Conservation (phyloP, 2,329 filamentous ascomycete genomes). For the Talaromyces sp. region DNA sequence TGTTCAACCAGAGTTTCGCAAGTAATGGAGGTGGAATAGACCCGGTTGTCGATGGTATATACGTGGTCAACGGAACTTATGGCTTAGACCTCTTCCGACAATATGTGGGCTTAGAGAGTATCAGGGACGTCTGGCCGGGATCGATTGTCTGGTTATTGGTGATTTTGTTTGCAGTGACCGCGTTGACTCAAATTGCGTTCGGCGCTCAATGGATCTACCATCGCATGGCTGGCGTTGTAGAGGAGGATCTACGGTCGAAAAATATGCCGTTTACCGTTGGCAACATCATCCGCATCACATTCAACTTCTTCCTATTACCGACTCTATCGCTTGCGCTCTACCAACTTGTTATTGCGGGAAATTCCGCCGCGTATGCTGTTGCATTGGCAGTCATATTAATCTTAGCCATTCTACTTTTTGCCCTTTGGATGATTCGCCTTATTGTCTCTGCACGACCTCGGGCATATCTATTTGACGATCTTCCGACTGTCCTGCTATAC, state of each 20-base stretch:
- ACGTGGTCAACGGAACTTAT: slow-evolving; percentile 71
- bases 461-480: slow-evolving; percentile 86
- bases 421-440: slow-evolving; percentile 73
- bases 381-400: slow-evolving; percentile 73
- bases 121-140: slow-evolving; percentile 84
- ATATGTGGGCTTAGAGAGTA: slow-evolving; percentile 72
- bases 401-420: slow-evolving; percentile 67
- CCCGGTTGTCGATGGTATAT: slow-evolving; percentile 79
- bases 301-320: slow-evolving; percentile 89
- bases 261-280: slow-evolving; percentile 84
- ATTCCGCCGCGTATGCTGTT: slow-evolving; percentile 68
- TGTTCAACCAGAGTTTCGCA: slow-evolving; percentile 91
- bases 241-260: slow-evolving; percentile 86
- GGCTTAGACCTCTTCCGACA: slow-evolving; percentile 78
- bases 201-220: slow-evolving; percentile 72
- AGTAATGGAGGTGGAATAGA: slow-evolving; percentile 63
- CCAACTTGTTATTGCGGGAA: slow-evolving; percentile 73
- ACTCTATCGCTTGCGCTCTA: slow-evolving; percentile 85
- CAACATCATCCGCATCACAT: slow-evolving; percentile 77
- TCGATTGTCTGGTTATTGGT: slow-evolving; percentile 88
- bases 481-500: slow-evolving; percentile 83
- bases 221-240: slow-evolving; percentile 64
- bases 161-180: slow-evolving; percentile 65
- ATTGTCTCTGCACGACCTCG: slow-evolving; percentile 79
- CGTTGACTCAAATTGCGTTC: slow-evolving; percentile 75